A percentile compares a stretch with the other conserved stretches of the same genome.
Conservation (phyloP, 2,329 filamentous ascomycete species). For the Beauveria bassiana region DNA sequence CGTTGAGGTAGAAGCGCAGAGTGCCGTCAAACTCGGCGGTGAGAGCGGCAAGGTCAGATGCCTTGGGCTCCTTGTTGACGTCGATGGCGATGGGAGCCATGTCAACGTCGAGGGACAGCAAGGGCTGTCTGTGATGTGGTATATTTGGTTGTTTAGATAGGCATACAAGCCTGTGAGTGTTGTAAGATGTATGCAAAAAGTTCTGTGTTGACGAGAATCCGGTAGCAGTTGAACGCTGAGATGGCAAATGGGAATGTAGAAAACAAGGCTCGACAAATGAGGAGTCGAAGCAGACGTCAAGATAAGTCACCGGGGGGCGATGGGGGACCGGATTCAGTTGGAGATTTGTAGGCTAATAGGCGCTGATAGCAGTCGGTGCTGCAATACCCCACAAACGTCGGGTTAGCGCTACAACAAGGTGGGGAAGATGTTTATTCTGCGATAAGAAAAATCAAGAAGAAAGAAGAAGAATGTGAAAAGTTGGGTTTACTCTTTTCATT, state of each 20-base stretch:
- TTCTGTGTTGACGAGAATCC: background rate
- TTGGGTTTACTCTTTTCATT: too few relatives aligned
- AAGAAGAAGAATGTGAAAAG: too few relatives aligned
- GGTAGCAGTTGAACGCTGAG: background rate
- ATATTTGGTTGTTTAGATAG: background rate
- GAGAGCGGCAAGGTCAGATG: constrained; percentile 36
- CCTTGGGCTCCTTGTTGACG: constrained; percentile 33
- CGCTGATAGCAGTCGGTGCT: background rate
- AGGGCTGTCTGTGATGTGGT: background rate
- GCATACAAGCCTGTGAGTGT: background rate
- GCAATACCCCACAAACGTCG: background rate
- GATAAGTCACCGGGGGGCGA: background rate
- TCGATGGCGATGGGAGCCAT: constrained; percentile 53
- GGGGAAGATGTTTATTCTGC: too few relatives aligned
- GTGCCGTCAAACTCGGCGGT: constrained; percentile 80
- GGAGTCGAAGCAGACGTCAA: background rate
- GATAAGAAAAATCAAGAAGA: too few relatives aligned
- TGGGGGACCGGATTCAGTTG: background rate
- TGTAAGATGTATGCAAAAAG: background rate
- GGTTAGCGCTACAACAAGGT: background rate
- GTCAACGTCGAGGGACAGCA: background rate
- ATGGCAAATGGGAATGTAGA: background rate
- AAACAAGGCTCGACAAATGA: background rate
- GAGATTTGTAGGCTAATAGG: background rate
- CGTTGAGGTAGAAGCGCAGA: constrained; percentile 88